These are phyloP conservation scores for Pseudozyma thailandica DNA, from an alignment of 1,284 basidiomycete genomes.

Conservation along the genomic window DNA sequence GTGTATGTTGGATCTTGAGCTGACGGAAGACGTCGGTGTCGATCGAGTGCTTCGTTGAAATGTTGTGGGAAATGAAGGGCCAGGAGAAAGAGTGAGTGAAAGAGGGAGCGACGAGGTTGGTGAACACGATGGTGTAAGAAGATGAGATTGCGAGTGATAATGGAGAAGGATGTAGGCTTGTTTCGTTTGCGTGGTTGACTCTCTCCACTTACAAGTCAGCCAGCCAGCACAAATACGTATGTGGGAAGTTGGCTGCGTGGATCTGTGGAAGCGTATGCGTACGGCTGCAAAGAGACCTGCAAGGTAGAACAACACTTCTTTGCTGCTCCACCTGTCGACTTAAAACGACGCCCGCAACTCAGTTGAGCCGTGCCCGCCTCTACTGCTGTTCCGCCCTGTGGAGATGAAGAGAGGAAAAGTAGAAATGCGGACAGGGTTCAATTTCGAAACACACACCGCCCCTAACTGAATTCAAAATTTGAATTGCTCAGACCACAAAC, in stretches of 20 bases:
- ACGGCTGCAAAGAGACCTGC: too few species aligned
- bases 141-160: background rate
- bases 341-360: too few species aligned
- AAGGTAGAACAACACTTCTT: constrained; percentile 15
- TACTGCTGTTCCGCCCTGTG: too few species aligned
- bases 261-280: too few species aligned
- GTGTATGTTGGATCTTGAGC: too few species aligned
- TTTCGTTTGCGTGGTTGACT: background rate
- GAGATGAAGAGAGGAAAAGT: background rate
- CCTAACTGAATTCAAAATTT: background rate
- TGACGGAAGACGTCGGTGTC: too few species aligned
- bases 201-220: too few species aligned
- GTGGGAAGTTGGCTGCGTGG: too few species aligned
- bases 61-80: background rate
- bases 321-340: constrained; percentile 4
- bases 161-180: background rate
- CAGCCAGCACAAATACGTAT: too few species aligned
- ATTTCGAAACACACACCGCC: constrained; percentile 1
- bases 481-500: background rate
- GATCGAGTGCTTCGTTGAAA: background rate
- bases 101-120: background rate
- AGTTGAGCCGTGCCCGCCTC: too few species aligned
- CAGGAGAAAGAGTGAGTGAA: background rate
- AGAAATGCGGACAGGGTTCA: background rate
- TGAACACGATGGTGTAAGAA: background rate